Percentiles rank a stretch among this genome's conserved stretches.
phyloP scores from a whole-genome alignment of 2,329 filamentous ascomycete species.

The Colletotrichum scovillei region DNA sequence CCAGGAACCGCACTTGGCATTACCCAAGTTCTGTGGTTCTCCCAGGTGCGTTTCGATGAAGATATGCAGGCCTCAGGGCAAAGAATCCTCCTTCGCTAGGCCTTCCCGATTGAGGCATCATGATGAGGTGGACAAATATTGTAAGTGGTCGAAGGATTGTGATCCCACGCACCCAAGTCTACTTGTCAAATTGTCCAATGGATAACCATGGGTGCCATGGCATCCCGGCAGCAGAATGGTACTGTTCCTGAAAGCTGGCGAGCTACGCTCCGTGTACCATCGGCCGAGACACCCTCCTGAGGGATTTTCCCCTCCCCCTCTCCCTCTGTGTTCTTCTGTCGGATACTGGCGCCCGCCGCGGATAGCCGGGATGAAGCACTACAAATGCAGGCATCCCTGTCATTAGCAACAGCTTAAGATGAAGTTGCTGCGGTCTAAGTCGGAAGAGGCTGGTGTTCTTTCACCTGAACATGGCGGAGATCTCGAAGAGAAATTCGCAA shows the following conservation, averaged over 20 bases:
- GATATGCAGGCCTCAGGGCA: not conserved
- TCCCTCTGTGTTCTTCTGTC: not conserved
- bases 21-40: not conserved
- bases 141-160: not conserved
- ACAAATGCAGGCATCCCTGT: slow-evolving; percentile 5
- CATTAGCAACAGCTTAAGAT: slow-evolving; percentile 1
- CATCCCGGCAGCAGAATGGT: not conserved
- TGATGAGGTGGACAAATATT: not conserved
- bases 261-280: not conserved
- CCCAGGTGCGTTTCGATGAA: not conserved
- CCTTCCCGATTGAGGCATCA: not conserved
- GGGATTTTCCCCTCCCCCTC: not conserved
- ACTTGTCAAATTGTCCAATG: not conserved
- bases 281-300: slow-evolving; percentile 23
- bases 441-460: slow-evolving; percentile 3
- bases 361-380: slow-evolving; percentile 22
- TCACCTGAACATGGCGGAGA: not conserved
- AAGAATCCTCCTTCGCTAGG: not conserved
- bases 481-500: not conserved
- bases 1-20: not conserved
- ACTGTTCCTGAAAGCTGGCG: not conserved
- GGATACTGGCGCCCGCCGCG: not conserved
- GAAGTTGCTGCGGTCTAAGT: slow-evolving; percentile 13
- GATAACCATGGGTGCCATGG: not conserved
- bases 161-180: not conserved